A percentile compares a stretch with the other conserved stretches of the same genome.
Conservation (phyloP, 768 basidiomycete species). For the Cystofilobasidium bisporidii region DNA sequence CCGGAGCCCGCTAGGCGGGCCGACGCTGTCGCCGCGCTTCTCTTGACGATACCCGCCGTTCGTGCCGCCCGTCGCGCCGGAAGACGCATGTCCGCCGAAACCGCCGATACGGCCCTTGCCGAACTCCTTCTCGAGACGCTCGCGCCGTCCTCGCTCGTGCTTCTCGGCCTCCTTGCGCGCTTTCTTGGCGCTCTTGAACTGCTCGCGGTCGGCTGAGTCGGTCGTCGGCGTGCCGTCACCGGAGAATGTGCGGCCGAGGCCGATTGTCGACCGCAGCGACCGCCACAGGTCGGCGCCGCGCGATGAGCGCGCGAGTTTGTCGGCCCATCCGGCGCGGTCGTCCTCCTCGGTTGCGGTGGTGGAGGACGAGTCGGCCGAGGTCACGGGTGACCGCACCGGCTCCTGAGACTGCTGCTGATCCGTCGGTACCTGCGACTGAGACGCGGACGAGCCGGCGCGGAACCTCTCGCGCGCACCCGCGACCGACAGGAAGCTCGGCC, state of each 20-base stretch:
- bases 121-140: not conserved
- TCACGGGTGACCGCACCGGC: too few species aligned
- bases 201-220: not conserved
- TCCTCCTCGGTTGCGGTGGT: constrained; percentile 4
- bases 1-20: constrained; percentile 36
- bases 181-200: not conserved
- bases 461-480: constrained; percentile 16
- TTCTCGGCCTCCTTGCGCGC: constrained; percentile 11
- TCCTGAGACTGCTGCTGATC: too few species aligned
- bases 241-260: not conserved
- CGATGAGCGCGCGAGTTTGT: too few species aligned
- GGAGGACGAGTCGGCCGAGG: not conserved
- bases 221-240: not conserved
- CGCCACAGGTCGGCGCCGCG: not conserved
- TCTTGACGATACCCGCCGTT: not conserved
- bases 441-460: too few species aligned
- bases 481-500: constrained; percentile 38
- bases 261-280: not conserved
- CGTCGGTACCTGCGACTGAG: too few species aligned
- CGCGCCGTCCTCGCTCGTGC: constrained; percentile 26
- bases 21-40: too few species aligned
- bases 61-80: not conserved
- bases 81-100: not conserved
- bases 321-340: not conserved
- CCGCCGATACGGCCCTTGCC: not conserved